A percentile compares a stretch with the other conserved stretches of the same genome.
Evolutionary conservation across 116 monocot genomes (phyloP).

Genomic region (Iris pallida): DNA sequence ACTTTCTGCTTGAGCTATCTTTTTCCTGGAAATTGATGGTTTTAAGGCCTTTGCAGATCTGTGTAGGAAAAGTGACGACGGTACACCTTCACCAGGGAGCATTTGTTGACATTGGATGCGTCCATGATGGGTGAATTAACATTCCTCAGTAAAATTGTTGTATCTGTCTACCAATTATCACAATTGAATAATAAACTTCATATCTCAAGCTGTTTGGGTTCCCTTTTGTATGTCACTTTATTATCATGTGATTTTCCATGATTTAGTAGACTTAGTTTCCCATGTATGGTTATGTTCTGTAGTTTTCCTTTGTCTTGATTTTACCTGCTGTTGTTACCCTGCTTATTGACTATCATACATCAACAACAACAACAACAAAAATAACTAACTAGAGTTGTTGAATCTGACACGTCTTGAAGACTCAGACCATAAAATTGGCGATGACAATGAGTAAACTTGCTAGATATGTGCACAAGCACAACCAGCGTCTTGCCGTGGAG

Average conservation of each 20-base stretch:
- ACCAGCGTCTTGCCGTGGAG: no score
- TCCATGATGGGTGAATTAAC: slow-evolving; percentile 75
- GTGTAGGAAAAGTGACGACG: slow-evolving; percentile 70
- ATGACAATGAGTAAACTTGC: no score
- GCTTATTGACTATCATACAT: no score
- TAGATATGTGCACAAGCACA: no score
- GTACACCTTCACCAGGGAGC: slow-evolving; percentile 89
- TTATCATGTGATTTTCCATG: not conserved
- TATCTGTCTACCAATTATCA: not conserved
- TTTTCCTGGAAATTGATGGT: not conserved
- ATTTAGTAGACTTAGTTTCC: no score
- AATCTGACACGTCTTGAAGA: no score
- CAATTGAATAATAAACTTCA: not conserved
- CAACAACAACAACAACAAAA: no score
- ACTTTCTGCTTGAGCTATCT: not conserved
- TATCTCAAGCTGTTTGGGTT: not conserved
- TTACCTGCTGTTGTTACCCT: no score
- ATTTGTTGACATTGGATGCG: slow-evolving; percentile 96
- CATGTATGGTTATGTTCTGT: no score
- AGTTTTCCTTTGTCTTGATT: no score
- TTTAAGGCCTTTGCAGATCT: slow-evolving; percentile 44
- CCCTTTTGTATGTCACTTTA: not conserved
- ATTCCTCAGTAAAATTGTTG: not conserved
- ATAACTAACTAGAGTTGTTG: no score
- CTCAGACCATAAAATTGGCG: no score